A percentile compares a stretch with the other conserved stretches of the same genome.
These are phyloP conservation scores for Leucocoprinus leucothites DNA, from an alignment of 768 basidiomycete genomes.

Conservation along the genomic window DNA sequence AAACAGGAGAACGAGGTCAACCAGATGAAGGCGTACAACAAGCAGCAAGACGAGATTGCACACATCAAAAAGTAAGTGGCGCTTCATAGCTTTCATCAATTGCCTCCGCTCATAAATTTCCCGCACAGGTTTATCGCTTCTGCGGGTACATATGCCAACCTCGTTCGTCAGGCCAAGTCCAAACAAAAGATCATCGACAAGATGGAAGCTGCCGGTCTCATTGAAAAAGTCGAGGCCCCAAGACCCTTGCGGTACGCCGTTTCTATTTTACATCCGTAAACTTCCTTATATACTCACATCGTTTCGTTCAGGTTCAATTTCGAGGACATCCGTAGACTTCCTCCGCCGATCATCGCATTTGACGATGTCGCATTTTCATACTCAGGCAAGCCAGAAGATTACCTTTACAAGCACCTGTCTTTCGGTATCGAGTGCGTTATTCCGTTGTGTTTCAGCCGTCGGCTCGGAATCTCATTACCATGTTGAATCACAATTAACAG, in stretches of 20 bases:
- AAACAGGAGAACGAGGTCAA: constrained; percentile 98
- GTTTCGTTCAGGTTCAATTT: constrained; percentile 73
- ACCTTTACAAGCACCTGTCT: constrained; percentile 83
- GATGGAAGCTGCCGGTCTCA: constrained; percentile 98
- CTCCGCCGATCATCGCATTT: constrained; percentile 97
- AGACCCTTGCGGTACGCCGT: constrained; percentile 54
- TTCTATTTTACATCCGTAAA: neutral
- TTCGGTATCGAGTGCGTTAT: constrained; percentile 90
- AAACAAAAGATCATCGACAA: constrained; percentile 99
- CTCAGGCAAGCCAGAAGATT: constrained; percentile 84
- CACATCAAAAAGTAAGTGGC: constrained; percentile 91
- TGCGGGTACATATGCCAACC: constrained; percentile 99
- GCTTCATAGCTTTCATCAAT: neutral
- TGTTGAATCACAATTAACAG: constrained; percentile 37
- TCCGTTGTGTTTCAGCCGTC: constrained; percentile 6
- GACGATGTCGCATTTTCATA: constrained; percentile 94
- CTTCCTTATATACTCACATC: neutral
- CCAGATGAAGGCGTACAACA: constrained; percentile 98
- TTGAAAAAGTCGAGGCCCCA: constrained; percentile 83
- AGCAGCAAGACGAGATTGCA: constrained; percentile 97
- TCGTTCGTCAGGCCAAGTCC: constrained; percentile 98
- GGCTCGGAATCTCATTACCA: neutral
- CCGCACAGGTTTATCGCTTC: constrained; percentile 85
- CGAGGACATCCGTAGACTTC: constrained; percentile 89
- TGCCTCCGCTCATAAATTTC: constrained; percentile 13